Conservation (phyloP, 1,139 yeast genomes). For the Debaryomycetaceae sp. region DNA sequence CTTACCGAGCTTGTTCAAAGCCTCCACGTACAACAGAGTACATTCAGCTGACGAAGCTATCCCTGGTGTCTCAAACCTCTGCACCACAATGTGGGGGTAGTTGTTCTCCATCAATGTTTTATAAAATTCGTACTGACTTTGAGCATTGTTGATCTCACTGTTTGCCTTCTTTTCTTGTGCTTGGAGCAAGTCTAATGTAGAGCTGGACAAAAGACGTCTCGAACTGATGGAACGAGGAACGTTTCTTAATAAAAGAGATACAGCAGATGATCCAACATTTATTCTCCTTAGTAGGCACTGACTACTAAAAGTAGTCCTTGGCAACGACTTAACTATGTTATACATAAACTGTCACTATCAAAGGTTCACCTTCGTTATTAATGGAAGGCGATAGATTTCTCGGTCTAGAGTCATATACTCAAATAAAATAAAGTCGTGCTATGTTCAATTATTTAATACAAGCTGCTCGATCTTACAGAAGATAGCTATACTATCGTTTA, state of each 20-base stretch:
- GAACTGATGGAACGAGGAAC: background rate
- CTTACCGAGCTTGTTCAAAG: conserved; percentile 75
- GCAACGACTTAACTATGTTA: background rate
- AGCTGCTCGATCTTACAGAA: no score
- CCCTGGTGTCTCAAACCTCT: conserved; percentile 89
- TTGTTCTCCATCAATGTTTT: conserved; percentile 65
- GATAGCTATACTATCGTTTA: no score
- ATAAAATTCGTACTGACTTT: conserved; percentile 79
- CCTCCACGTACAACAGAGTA: conserved; percentile 72
- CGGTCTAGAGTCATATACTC: background rate
- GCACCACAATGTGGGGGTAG: conserved; percentile 90
- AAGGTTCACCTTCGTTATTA: background rate
- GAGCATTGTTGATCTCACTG: conserved; percentile 61
- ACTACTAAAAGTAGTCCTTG: background rate
- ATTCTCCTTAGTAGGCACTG: background rate
- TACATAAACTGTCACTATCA: background rate
- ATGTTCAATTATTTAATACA: no score
- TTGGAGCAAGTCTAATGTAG: conserved; percentile 47
- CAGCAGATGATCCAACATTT: background rate
- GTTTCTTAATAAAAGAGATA: background rate
- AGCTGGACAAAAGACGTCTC: conserved; percentile 9
- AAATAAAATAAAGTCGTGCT: background rate
- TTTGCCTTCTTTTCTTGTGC: conserved; percentile 83
- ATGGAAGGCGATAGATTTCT: background rate
- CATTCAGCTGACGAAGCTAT: conserved; percentile 80